These are phyloP conservation scores for Pythium coloratum DNA, from an alignment of 352 stramenopile genomes.

Conservation along the genomic window DNA sequence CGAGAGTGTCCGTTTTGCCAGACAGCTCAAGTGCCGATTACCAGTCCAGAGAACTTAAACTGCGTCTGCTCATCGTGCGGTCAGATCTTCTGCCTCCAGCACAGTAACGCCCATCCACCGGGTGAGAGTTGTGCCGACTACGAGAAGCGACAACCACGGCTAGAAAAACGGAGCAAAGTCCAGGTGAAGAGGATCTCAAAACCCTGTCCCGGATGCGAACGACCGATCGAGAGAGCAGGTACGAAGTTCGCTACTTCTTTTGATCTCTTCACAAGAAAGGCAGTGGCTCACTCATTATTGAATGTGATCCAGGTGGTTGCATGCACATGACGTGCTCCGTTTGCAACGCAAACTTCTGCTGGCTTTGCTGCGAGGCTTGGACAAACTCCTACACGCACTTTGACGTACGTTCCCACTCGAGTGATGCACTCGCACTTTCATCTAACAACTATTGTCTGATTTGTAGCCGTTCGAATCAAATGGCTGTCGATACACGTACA, in stretches of 20 bases:
- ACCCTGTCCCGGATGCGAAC: background rate
- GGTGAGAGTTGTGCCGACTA: background rate
- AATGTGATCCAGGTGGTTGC: slow-evolving; percentile 15
- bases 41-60: background rate
- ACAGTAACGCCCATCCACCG: background rate
- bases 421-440: too few relatives aligned
- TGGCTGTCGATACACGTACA: background rate
- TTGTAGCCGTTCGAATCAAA: slow-evolving; percentile 10
- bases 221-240: background rate
- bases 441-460: slow-evolving; percentile 7
- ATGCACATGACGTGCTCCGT: slow-evolving; percentile 23
- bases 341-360: slow-evolving; percentile 7
- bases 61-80: background rate
- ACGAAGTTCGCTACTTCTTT: too few relatives aligned
- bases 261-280: too few relatives aligned
- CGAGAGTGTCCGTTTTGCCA: background rate
- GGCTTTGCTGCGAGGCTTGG: background rate
- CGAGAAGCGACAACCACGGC: background rate
- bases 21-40: background rate
- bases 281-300: background rate
- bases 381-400: background rate
- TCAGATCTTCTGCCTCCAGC: background rate
- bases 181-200: background rate
- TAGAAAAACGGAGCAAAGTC: background rate
- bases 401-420: slow-evolving; percentile 1